Base-by-base conservation (phyloP, 192 early-diverging fungal genomes). In the Coemansia sp. region DNA sequence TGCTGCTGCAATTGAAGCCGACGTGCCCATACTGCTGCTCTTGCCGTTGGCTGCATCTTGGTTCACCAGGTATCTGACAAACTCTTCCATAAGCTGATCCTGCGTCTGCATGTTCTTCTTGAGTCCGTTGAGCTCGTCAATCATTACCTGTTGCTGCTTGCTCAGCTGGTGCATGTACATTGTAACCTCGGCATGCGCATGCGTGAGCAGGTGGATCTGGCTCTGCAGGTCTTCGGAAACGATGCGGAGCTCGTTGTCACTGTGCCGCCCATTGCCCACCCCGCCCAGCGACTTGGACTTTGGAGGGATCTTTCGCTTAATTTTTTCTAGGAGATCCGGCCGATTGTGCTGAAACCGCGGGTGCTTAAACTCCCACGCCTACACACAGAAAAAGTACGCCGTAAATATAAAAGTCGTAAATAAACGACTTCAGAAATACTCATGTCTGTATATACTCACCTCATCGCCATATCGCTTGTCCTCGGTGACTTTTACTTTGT, bases 291-390 rank as follows among this genome's bases (percentile, higher is more conserved):
- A 76, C 38, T 75, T 82, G 31, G 79, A 69, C 61, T 82, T 82
- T 68, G 79, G 79, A 6, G 82, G 82, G 14, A 80, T 80, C 74
- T 90, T 90, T 50, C 91, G 86, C 67, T 87, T 87, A 64, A 92
- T 90, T 23, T 83, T 83, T 31, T 89, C 86, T 21, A 90, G 78
- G 19, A 89, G 84, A 60, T 87, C 87, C 3, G 83, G 82, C 7
- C 84, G 84, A 41, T 89, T 89, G 68, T 87, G 84, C 68, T 89
- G 89, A 61, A 95, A 95, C 38, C 87, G 82, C 1, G 90, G 91
- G 65, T 95, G 93, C 67, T 88, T 87, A 65, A 95, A 95, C 64
- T 95, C 91, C 92, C 93, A 93, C 6, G 90, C 87, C 79, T 94
- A 88, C 38, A 48, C 38, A 38, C n/a, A 17, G 2, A 53, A 53